These are phyloP conservation scores for Helminthosporium solani DNA, from an alignment of 2,329 filamentous ascomycete genomes.

Conservation along the genomic window DNA sequence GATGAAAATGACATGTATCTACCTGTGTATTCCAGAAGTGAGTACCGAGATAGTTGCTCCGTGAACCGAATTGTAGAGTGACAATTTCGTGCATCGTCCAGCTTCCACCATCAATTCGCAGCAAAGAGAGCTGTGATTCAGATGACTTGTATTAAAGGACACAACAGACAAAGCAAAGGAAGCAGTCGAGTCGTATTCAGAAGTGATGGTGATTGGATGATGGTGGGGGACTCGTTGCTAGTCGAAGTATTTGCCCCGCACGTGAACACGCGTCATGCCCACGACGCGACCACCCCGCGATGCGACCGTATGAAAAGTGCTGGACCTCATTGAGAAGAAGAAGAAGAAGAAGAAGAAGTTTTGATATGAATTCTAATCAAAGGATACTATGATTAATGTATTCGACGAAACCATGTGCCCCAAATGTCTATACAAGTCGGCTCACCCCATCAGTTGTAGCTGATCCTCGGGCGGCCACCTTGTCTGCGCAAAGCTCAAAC, in stretches of 20 bases:
- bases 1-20: too few relatives aligned
- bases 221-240: too few relatives aligned
- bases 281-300: background rate
- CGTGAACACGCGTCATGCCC: constrained; percentile 21
- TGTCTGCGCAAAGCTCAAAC: constrained; percentile 93
- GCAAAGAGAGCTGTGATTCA: too few relatives aligned
- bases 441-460: constrained; percentile 86
- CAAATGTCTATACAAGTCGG: background rate
- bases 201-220: background rate
- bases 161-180: too few relatives aligned
- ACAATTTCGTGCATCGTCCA: constrained; percentile 99
- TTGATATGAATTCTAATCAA: too few relatives aligned
- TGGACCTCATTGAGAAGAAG: too few relatives aligned
- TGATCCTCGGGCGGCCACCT: constrained; percentile 93
- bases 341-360: too few relatives aligned
- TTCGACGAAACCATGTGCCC: background rate
- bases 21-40: constrained; percentile 98
- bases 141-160: too few relatives aligned
- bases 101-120: too few relatives aligned
- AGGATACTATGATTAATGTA: too few relatives aligned
- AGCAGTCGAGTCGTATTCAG: constrained; percentile 4
- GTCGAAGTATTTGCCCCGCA: constrained; percentile 19
- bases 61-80: constrained; percentile 88
- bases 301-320: too few relatives aligned
- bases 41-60: constrained; percentile 88